Percentiles rank a stretch among this genome's conserved stretches.
Conservation (phyloP, 2,329 filamentous ascomycete species). For the Dendryphion nanum region DNA sequence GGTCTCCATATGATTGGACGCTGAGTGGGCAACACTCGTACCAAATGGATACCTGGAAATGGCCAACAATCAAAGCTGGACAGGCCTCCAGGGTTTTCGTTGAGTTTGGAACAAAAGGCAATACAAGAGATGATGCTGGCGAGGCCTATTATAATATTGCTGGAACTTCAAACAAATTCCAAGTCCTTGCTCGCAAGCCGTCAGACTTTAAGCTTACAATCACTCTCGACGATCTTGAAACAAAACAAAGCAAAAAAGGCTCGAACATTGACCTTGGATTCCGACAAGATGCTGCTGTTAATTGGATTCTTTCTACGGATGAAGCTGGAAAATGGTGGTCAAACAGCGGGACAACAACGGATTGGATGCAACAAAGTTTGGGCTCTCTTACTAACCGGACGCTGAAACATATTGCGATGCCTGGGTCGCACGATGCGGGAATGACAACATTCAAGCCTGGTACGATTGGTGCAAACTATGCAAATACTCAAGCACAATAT, state of each 20-base stretch:
- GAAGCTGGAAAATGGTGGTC: conserved; percentile 36
- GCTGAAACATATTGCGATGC: conserved; percentile 48
- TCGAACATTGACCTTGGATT: conserved; percentile 35
- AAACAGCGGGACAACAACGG: conserved; percentile 32
- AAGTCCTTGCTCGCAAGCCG: conserved; percentile 30
- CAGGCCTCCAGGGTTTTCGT: conserved; percentile 30
- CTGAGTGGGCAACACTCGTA: conserved; percentile 30
- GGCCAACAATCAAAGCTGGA: conserved; percentile 32
- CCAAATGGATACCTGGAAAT: conserved; percentile 41
- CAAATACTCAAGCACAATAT: conserved; percentile 49
- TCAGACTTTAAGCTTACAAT: conserved; percentile 32
- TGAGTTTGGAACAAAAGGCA: conserved; percentile 28
- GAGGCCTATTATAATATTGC: conserved; percentile 36
- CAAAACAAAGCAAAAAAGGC: conserved; percentile 32
- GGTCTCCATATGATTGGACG: conserved; percentile 40
- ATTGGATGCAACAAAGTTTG: conserved; percentile 44
- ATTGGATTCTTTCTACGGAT: conserved; percentile 39
- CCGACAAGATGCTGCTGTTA: conserved; percentile 33
- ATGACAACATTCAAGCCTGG: conserved; percentile 45
- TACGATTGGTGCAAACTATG: conserved; percentile 39
- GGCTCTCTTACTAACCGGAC: conserved; percentile 39
- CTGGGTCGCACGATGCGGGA: conserved; percentile 51
- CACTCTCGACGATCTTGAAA: conserved; percentile 24
- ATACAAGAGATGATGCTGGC: conserved; percentile 31
- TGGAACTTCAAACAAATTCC: conserved; percentile 28